Percentiles rank a stretch among this genome's conserved stretches.
Evolutionary conservation across 768 basidiomycete species (phyloP).

Genomic region (Tephrocybe sp.): DNA sequence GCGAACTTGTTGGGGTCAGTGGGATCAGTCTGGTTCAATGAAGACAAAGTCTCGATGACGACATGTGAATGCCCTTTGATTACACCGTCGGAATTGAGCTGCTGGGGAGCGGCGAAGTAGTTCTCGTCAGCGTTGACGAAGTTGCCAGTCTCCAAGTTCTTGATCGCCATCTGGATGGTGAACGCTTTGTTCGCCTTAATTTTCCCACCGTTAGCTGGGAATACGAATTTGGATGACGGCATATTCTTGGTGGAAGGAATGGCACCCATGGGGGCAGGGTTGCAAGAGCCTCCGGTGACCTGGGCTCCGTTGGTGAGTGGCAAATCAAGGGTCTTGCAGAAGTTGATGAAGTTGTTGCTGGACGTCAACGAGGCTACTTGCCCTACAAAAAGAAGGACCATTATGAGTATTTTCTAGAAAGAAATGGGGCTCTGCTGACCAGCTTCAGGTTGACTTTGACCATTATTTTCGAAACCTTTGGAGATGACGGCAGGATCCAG

Average conservation of each 20-base stretch:
- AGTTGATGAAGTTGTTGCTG: slow-evolving; percentile 64
- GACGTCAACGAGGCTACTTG: slow-evolving; percentile 55
- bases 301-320: slow-evolving; percentile 58
- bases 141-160: slow-evolving; percentile 47
- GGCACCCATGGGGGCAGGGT: slow-evolving; percentile 56
- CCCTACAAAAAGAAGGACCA: slow-evolving; percentile 24
- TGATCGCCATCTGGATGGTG: slow-evolving; percentile 49
- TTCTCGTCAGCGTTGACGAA: slow-evolving; percentile 57
- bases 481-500: slow-evolving; percentile 48
- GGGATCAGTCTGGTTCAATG: slow-evolving; percentile 42
- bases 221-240: slow-evolving; percentile 49
- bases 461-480: slow-evolving; percentile 46
- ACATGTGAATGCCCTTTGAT: slow-evolving; percentile 62
- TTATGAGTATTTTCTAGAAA: not conserved
- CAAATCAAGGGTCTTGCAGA: slow-evolving; percentile 44
- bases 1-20: slow-evolving; percentile 52
- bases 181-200: slow-evolving; percentile 48
- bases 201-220: slow-evolving; percentile 42
- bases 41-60: slow-evolving; percentile 48
- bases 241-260: slow-evolving; percentile 48
- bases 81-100: slow-evolving; percentile 33
- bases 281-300: slow-evolving; percentile 55
- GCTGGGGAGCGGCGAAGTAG: slow-evolving; percentile 43
- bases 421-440: slow-evolving; percentile 19
- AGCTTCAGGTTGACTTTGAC: slow-evolving; percentile 41